Conservation (phyloP, 225 moss, liverwort and hornwort species). For the Straminergon stramineum region DNA sequence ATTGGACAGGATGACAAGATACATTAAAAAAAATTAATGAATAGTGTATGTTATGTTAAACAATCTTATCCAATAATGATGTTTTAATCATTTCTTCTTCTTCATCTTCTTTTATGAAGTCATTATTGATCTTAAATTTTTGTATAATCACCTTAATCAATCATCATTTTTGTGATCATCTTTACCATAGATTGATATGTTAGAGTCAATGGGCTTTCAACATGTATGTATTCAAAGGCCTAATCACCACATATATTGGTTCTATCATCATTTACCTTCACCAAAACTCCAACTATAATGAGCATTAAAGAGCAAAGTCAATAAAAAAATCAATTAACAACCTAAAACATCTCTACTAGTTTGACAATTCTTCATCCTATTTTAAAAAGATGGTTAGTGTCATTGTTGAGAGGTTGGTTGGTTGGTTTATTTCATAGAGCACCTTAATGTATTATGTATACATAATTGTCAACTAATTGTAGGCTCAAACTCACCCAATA, state of each 20-base stretch:
- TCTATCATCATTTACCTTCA: neutral
- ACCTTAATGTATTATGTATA: neutral
- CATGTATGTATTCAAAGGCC: neutral
- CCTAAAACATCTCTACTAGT: neutral
- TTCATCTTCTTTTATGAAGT: neutral
- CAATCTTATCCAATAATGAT: too few species aligned
- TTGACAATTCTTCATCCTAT: neutral
- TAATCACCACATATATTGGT: too few species aligned
- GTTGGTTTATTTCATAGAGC: neutral
- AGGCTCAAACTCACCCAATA: too few species aligned
- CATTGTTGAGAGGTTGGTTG: neutral
- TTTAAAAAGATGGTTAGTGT: accelerated
- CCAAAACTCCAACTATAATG: neutral
- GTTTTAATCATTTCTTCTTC: neutral
- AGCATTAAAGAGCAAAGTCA: neutral
- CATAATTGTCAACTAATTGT: neutral
- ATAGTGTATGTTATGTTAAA: too few species aligned
- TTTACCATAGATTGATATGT: too few species aligned
- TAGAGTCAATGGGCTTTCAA: neutral
- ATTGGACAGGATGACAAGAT: too few species aligned
- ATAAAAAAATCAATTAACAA: neutral
- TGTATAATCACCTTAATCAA: neutral
- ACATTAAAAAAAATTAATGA: too few species aligned
- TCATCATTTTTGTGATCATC: neutral
- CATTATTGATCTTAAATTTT: neutral